Conservation (phyloP, 371 early-diverging fungal species). For the Sporodiniella umbellata region DNA sequence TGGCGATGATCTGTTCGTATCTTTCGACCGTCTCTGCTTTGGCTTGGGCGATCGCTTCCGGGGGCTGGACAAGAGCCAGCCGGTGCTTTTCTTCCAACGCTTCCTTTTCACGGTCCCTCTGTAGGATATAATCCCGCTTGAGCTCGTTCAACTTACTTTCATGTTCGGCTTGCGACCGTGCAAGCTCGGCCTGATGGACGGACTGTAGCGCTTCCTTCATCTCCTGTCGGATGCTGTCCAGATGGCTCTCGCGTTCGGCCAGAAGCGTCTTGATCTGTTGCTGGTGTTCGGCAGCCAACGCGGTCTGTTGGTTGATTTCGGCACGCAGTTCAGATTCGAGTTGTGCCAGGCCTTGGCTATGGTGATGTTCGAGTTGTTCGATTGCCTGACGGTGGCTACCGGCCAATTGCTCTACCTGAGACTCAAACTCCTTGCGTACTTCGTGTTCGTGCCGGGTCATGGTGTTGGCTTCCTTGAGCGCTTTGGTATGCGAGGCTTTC, state of each 20-base stretch:
- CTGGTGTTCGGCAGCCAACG: slow-evolving; percentile 22
- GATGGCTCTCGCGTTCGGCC: slow-evolving; percentile 19
- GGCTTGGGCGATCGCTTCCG: no score
- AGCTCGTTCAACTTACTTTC: slow-evolving; percentile 22
- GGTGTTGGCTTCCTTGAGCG: slow-evolving; percentile 22
- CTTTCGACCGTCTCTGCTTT: no score
- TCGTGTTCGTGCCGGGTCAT: slow-evolving; percentile 31
- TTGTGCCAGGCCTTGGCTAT: slow-evolving; percentile 23
- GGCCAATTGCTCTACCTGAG: slow-evolving; percentile 27
- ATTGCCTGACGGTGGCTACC: slow-evolving; percentile 39
- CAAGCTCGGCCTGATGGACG: slow-evolving; percentile 21
- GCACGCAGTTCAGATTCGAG: slow-evolving; percentile 27
- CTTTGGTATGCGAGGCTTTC: slow-evolving; percentile 11
- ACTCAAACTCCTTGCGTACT: slow-evolving; percentile 33
- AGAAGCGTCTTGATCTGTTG: slow-evolving; percentile 20
- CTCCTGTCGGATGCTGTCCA: slow-evolving; percentile 33
- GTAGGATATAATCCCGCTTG: slow-evolving; percentile 18
- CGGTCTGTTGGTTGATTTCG: slow-evolving; percentile 19
- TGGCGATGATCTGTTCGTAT: no score
- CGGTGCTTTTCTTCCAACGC: slow-evolving; percentile 10
- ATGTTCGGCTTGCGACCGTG: slow-evolving; percentile 15
- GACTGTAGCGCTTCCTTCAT: slow-evolving; percentile 29
- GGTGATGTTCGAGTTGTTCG: slow-evolving; percentile 37
- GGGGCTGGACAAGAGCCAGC: slow-evolving; percentile 3
- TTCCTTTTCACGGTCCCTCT: slow-evolving; percentile 21